These are phyloP conservation scores for Symmetrospora coprosmae DNA, from an alignment of 768 basidiomycete genomes.

Conservation along the genomic window DNA sequence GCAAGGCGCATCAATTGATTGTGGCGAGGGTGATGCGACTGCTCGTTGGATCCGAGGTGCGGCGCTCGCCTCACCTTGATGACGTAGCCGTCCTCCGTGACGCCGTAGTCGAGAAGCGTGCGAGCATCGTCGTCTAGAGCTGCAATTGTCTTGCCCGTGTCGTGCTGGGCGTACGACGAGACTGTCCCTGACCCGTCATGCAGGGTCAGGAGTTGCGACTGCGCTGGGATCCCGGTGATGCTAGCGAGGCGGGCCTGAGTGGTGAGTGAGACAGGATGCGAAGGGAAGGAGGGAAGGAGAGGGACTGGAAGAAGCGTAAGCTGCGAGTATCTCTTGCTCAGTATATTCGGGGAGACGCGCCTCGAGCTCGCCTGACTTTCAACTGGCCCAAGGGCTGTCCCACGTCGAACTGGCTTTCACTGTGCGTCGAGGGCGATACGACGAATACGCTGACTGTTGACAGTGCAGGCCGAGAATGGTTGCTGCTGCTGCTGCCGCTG, in stretches of 20 bases:
- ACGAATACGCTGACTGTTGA: background rate
- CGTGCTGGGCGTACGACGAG: conserved; percentile 28
- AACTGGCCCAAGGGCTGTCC: too few species aligned
- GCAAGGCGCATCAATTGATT: background rate
- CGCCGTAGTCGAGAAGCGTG: conserved; percentile 57
- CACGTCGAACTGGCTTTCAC: conserved; percentile 4
- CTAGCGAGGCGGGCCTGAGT: conserved; percentile 64
- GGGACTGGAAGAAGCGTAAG: too few species aligned
- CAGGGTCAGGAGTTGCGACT: conserved; percentile 56
- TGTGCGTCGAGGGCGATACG: conserved; percentile 4
- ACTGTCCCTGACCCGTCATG: conserved; percentile 48
- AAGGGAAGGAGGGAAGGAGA: background rate
- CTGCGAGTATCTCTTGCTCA: too few species aligned
- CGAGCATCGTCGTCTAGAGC: conserved; percentile 53
- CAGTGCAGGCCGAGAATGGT: background rate
- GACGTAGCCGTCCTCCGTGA: conserved; percentile 61
- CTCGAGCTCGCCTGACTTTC: too few species aligned
- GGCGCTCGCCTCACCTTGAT: conserved; percentile 60
- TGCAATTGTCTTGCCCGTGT: conserved; percentile 38
- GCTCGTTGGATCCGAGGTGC: too few species aligned
- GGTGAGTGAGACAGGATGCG: background rate
- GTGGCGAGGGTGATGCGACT: too few species aligned
- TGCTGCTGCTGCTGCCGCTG: too few species aligned
- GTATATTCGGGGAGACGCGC: too few species aligned
- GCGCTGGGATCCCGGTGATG: conserved; percentile 69